These are phyloP conservation scores for Monilinia fructigena DNA, from an alignment of 2,329 filamentous ascomycete species.

Conservation along the genomic window DNA sequence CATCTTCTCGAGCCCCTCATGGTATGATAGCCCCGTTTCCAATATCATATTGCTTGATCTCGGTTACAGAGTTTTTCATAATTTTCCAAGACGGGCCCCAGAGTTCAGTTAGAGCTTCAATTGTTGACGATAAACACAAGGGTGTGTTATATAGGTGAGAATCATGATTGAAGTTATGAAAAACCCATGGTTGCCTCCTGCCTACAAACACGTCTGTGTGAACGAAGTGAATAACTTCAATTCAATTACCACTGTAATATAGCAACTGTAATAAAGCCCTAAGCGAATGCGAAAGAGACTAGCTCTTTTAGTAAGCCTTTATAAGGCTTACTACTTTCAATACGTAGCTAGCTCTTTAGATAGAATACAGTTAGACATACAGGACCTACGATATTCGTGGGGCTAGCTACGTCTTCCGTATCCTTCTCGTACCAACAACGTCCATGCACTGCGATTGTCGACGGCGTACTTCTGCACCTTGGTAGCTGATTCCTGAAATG, in stretches of 20 bases:
- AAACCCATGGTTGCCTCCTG: conserved; percentile 7
- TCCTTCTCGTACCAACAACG: no score
- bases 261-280: no score
- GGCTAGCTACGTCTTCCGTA: no score
- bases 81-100: conserved; percentile 27
- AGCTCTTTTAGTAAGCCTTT: no score
- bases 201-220: background rate
- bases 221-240: no score
- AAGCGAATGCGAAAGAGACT: no score
- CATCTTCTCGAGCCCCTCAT: conserved; percentile 7
- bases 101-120: conserved; percentile 23
- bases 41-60: conserved; percentile 27
- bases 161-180: background rate
- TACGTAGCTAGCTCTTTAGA: no score
- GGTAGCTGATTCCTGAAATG: background rate
- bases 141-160: background rate
- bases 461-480: background rate
- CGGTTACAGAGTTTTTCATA: background rate
- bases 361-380: no score
- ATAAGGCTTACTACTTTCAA: no score
- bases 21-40: conserved; percentile 28
- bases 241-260: no score
- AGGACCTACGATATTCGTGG: no score
- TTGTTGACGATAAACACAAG: conserved; percentile 19
- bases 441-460: conserved; percentile 19